Base-by-base conservation (phyloP, 2,329 filamentous ascomycete genomes). In the Escovopsis sp. region DNA sequence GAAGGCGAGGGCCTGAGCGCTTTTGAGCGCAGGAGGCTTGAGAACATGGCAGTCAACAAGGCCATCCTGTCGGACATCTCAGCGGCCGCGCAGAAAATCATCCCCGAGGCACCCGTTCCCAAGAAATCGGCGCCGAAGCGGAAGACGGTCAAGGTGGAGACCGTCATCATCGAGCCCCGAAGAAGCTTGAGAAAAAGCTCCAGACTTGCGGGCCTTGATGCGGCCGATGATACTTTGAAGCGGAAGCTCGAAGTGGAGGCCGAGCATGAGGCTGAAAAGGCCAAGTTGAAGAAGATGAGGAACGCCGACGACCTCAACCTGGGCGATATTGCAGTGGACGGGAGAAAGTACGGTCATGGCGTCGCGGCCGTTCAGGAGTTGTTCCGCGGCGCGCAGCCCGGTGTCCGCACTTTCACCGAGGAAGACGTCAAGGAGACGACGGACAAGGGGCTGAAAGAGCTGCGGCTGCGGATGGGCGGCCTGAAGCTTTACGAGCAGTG, bases 1-100 rank as follows among this genome's bases (percentile, higher is more conserved):
- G 62, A 67, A 34, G 59, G 60, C 12, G 54, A 51, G 16, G 71
- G 52, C 31, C 66, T 93, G 51, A 93, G 84, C 60, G 84, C 86
- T 33, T 95, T 94, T 60, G 88, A 94, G 67, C 79, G 80, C 52
- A 79, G 84, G 50, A 74, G 88, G 1, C 74, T 85, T 13, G 85
- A 87, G 46, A 94, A 94, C 50, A 93, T 94, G 34, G 84, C 81
- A 0, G 79, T 84, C 41, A 91, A 93, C 51, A 81, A 89, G 59
- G 84, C 81, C 0, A 57, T 94, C 0, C 63, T 95, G 0, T 83
- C 83, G 45, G 81, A 87, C 45, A 73, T 94, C 1, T 80, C 82
- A 2, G 75, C 76, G 2, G 73, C 81, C 1, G 78, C 84, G 0
- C 81, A 81, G 16, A 78, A 74, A 39, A 70, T 78, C n/a, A 66